Conservation (phyloP, 2,329 filamentous ascomycete genomes). For the Diplodia corticola region DNA sequence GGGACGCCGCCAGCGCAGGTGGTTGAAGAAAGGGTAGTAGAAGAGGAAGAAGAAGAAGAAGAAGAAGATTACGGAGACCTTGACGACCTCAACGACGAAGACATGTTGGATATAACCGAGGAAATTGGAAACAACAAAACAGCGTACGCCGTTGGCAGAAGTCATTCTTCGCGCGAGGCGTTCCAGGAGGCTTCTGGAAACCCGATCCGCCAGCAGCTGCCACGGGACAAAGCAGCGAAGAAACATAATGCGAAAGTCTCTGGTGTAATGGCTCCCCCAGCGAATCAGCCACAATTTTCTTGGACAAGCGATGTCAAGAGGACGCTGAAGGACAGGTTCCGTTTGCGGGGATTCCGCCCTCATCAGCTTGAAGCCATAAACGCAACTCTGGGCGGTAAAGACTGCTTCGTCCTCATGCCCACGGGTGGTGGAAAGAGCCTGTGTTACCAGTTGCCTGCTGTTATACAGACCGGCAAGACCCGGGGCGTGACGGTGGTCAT, state of each 20-base stretch:
- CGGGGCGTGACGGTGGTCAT: conserved; percentile 87
- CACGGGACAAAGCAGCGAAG: neutral
- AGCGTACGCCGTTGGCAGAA: conserved; percentile 33
- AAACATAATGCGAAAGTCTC: conserved; percentile 25
- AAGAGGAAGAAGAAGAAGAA: conserved; percentile 30
- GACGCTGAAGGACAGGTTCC: conserved; percentile 80
- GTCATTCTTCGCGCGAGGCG: conserved; percentile 29
- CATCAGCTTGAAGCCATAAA: conserved; percentile 97
- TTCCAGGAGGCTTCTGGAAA: conserved; percentile 29
- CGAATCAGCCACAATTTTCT: conserved; percentile 51
- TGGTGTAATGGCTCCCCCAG: conserved; percentile 25
- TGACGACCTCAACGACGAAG: conserved; percentile 25
- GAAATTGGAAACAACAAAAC: conserved; percentile 41
- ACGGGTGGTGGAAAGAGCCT: conserved; percentile 96
- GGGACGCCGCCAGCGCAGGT: conserved; percentile 36
- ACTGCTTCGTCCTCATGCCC: conserved; percentile 96
- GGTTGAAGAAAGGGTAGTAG: conserved; percentile 29
- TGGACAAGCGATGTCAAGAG: conserved; percentile 87
- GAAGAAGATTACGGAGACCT: conserved; percentile 19
- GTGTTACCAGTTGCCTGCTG: conserved; percentile 91
- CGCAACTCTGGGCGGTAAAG: conserved; percentile 80
- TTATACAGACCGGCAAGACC: conserved; percentile 78
- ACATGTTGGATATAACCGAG: conserved; percentile 45
- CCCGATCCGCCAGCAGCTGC: conserved; percentile 27
- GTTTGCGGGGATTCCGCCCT: conserved; percentile 80